Base-by-base conservation (phyloP, 192 early-diverging fungal genomes). In the Backusella psychrophila region DNA sequence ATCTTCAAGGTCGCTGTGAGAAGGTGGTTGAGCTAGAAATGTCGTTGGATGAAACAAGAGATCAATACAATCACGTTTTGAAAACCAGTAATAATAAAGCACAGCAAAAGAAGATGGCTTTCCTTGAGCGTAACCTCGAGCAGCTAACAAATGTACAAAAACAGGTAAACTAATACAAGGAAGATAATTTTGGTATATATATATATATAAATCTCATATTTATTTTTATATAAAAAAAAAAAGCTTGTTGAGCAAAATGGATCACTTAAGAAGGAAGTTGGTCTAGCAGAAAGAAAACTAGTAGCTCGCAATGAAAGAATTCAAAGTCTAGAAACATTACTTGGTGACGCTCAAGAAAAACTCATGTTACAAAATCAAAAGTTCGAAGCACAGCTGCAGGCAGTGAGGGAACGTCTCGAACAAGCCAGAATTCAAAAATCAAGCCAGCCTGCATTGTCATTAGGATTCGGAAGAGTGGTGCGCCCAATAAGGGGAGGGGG, bases 11-110 rank as follows among this genome's bases (percentile, higher is more conserved):
- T 85, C 93, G 97, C 44, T 98, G 96, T 85, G 97, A 99, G 82
- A 95, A 96, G 89, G 94, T 97, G 68, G 94, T 99, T 34, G 96
- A 99, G 87, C 88, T 98, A 23, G 98, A 98, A 85, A 94, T 99
- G 79, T 92, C 94, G 6, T 86, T 99, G 74, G 98, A 99, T 79
- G 98, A 99, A 76, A 90, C 92, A 6, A 93, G 96, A 31, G 94
- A 95, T 78, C 93, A 98, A 85, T 94, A 96, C 81, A 92, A 95
- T 72, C 91, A 88, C 75, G 94, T 98, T 29, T 87, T 93, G 68
- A 91, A 90, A 65, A 93, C 92, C 53, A 92, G 87, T 77, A 93
- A 92, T 86, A 94, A 91, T 80, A 89, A 92, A 66, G 91, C 90
- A 38, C 95, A 97, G 78, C 95, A 96, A 80, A 92, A 82, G 87